phyloP scores from a whole-genome alignment of 257 asterid species.

The Primulina huaijiensis region DNA sequence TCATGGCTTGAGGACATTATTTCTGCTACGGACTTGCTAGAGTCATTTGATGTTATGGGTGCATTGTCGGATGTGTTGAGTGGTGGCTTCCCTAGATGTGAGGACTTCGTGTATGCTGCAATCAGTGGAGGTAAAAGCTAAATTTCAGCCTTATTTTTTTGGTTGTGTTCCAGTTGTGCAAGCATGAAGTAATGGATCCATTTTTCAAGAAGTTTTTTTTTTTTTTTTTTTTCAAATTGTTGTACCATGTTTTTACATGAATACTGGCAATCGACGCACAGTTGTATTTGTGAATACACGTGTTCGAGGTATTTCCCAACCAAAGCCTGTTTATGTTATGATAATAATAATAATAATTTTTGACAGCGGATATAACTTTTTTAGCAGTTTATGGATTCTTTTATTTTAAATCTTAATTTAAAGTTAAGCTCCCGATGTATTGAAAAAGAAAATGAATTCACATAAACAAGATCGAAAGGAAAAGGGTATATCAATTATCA shows the following conservation, averaged over 20 bases:
- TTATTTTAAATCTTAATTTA: no score
- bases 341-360: no score
- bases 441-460: no score
- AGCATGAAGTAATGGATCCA: not conserved
- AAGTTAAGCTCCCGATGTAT: no score
- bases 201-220: no score
- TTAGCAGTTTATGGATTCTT: no score
- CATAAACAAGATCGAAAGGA: no score
- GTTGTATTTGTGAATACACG: not conserved
- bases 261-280: not conserved
- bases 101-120: conserved; percentile 78
- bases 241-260: not conserved
- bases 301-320: not conserved
- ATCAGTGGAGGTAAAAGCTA: conserved; percentile 59
- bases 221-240: not conserved
- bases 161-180: not conserved
- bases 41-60: conserved; percentile 77
- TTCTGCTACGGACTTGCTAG: conserved; percentile 71
- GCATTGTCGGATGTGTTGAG: conserved; percentile 64
- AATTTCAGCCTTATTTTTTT: not conserved
- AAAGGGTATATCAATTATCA: no score
- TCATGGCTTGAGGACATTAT: conserved; percentile 85
- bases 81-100: conserved; percentile 52
- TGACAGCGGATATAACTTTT: no score
- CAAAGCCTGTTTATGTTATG: no score